Percentiles rank a stretch among this genome's conserved stretches.
Evolutionary conservation across 176 grass and related monocot genomes (phyloP).

Genomic region (Carex myosuroides): DNA sequence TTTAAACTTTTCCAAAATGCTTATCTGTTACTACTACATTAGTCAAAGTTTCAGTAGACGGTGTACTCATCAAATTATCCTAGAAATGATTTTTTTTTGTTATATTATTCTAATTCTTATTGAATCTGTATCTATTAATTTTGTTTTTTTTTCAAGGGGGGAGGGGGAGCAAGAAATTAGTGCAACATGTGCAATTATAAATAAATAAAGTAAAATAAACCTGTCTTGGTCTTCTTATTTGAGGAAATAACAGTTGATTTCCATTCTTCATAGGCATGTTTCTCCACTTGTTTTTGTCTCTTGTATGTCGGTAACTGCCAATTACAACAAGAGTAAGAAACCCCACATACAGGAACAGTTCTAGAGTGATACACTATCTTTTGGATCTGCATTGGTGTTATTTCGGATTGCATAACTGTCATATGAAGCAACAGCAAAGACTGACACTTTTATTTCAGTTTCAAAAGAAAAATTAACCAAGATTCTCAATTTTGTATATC

Average conservation of each 20-base stretch:
- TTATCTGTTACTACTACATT: neutral
- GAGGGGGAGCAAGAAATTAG: neutral
- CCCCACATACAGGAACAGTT: neutral
- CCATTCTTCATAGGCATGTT: conserved; percentile 65
- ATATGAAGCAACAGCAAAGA: neutral
- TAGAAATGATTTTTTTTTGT: neutral
- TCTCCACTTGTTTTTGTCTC: conserved; percentile 79
- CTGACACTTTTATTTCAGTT: neutral
- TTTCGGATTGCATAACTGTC: neutral
- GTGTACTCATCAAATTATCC: neutral
- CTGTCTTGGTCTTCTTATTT: conserved; percentile 59
- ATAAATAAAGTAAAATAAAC: conserved; percentile 19
- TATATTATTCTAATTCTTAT: neutral
- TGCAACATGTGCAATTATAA: neutral
- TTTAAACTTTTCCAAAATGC: neutral
- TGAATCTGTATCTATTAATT: neutral
- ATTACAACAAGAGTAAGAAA: conserved; percentile 3
- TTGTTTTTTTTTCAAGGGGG: too few relatives aligned
- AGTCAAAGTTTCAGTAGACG: neutral
- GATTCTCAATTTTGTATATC: neutral
- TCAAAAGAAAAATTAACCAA: neutral
- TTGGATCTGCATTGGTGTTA: neutral
- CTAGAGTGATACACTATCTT: neutral
- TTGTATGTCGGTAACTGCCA: conserved; percentile 77
- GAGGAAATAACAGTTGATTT: conserved; percentile 70